phyloP scores from a whole-genome alignment of 1,284 basidiomycete genomes.

The Phlebopus sp. region DNA sequence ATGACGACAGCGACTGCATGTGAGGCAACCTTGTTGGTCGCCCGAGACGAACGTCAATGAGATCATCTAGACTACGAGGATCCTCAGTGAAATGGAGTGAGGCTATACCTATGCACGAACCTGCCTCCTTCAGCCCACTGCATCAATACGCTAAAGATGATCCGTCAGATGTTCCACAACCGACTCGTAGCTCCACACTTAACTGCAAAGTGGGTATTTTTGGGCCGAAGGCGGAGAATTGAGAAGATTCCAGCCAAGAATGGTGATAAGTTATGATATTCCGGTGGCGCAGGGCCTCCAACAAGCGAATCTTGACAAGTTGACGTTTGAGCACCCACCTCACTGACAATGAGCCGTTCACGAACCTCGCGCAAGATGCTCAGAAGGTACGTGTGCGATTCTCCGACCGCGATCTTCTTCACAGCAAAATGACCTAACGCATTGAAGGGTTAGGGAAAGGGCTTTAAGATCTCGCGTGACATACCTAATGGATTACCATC shows the following conservation, averaged over 20 bases:
- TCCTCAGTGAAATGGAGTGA: background rate
- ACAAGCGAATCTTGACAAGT: conserved; percentile 60
- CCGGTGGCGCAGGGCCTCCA: conserved; percentile 85
- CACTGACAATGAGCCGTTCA: background rate
- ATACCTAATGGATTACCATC: conserved; percentile 74
- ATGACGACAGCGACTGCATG: conserved; percentile 36
- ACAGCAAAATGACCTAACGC: conserved; percentile 78
- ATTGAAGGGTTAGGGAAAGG: conserved; percentile 12
- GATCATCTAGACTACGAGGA: conserved; percentile 66
- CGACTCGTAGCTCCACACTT: conserved; percentile 16
- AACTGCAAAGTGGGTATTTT: conserved; percentile 81
- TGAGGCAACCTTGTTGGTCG: conserved; percentile 45
- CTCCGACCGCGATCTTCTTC: conserved; percentile 93
- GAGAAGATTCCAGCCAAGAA: conserved; percentile 85
- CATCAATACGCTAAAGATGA: conserved; percentile 72
- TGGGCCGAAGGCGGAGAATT: conserved; percentile 84
- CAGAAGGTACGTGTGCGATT: conserved; percentile 80
- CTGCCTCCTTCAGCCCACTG: conserved; percentile 90
- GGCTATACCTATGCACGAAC: conserved; percentile 22
- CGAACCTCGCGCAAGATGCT: conserved; percentile 77
- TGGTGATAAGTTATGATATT: conserved; percentile 96
- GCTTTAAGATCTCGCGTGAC: conserved; percentile 1
- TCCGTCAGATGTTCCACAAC: conserved; percentile 7
- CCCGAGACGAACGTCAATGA: conserved; percentile 75
- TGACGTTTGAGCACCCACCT: background rate